Evolutionary conservation across 1,284 basidiomycete genomes (phyloP), one percentile per base, ranked within the genome.

Genomic region (Cutaneotrichosporon cutaneum): DNA sequence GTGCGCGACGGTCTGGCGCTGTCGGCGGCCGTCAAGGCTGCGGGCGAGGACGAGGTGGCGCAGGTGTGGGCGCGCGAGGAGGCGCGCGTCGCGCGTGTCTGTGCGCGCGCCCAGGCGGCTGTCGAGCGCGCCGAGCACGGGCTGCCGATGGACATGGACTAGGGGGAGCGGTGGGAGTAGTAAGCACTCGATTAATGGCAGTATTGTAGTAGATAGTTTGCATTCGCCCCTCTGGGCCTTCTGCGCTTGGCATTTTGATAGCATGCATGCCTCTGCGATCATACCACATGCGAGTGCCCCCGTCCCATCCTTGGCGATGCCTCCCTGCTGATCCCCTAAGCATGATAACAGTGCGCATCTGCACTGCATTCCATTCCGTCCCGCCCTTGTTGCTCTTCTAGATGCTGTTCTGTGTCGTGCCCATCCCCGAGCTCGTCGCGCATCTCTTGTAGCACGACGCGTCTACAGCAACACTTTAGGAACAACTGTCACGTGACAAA

Each of bases 31-130:
- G 60, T 65, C 32, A 56, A 54, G 27, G 72, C 72, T n/a, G 33
- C 66, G 36, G 73, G 72, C 2, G 76, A 74, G 52, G 69, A 73
- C 48, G 74, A 73, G 59, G 70, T 73, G 1, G 66, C 60, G 1
- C 62, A 62, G 48, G 66, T 75, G 4, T 75, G 69, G 69, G 67
- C 65, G 21, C 68, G 72, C 42, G 74, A 77, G 57, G 66, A 70
- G 30, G 66, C 47, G 21, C 68, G 68, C 54, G 58, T 73, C 2
- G 22, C 4, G n/a, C 47, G 64, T 14, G 35, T 61, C 18, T 44
- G 56, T 9, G 64, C 62, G 18, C 58, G 58, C 30, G 58, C 68
- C 21, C 33, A 22, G 7, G 59, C 61, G 2, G 50, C 39, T 2
- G 27, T 66, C 16, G 59, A 63, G 54, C 59, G 65, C 21, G 65